Conservation (phyloP, 2,329 filamentous ascomycete genomes). For the Colletotrichum endophyticum region DNA sequence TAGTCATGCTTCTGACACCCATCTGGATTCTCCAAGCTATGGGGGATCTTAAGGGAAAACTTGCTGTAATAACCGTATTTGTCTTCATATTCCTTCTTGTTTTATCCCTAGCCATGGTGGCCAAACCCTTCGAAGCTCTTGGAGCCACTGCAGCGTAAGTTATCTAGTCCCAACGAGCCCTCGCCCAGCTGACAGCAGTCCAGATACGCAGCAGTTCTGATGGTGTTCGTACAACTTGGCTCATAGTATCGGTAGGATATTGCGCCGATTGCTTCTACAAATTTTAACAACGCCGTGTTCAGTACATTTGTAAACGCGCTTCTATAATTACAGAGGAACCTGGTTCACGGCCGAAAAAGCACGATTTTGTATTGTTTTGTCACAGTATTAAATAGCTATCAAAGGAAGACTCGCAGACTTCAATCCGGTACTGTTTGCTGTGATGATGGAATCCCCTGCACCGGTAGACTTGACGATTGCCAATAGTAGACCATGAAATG, state of each 20-base stretch:
- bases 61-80: background rate
- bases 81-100: background rate
- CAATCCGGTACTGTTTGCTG: background rate
- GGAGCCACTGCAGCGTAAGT: background rate
- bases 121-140: background rate
- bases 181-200: background rate
- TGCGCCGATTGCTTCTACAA: background rate
- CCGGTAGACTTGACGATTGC: background rate
- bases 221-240: background rate
- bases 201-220: background rate
- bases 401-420: background rate
- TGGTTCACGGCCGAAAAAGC: background rate
- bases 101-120: background rate
- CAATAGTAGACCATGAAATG: background rate
- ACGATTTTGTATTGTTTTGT: background rate
- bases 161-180: background rate
- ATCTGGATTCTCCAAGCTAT: background rate
- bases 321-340: background rate
- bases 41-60: background rate
- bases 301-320: no score
- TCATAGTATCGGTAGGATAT: background rate
- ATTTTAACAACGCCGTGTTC: rapidly evolving
- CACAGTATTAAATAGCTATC: background rate
- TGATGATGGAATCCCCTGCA: background rate
- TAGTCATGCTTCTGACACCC: background rate